These are phyloP conservation scores for Pterocarpus macrocarpus DNA, from an alignment of 306 rosid species.

Conservation along the genomic window DNA sequence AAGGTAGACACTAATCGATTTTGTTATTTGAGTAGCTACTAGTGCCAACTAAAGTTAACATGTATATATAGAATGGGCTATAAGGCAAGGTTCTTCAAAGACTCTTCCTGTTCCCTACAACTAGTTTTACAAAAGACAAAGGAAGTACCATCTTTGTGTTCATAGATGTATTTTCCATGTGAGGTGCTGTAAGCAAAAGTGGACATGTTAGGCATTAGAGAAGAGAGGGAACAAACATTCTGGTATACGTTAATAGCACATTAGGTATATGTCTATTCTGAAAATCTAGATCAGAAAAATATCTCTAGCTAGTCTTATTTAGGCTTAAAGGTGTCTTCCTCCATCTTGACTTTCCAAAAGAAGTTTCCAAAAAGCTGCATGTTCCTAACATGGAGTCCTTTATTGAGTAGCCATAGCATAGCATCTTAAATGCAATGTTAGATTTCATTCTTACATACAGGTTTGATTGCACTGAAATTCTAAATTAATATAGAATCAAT, in stretches of 20 bases:
- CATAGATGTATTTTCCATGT: conserved; percentile 47
- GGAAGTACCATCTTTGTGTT: neutral
- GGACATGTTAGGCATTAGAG: conserved; percentile 55
- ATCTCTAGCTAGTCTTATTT: conserved; percentile 8
- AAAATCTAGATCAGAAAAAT: conserved; percentile 15
- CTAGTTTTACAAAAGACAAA: too few relatives aligned
- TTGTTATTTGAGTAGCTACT: neutral
- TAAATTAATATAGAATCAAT: neutral
- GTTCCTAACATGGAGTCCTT: neutral
- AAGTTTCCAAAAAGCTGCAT: neutral
- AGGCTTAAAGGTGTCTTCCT: neutral
- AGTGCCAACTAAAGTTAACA: too few relatives aligned
- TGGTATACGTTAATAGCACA: conserved; percentile 53
- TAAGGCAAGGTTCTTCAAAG: too few relatives aligned
- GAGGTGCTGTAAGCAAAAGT: conserved; percentile 50
- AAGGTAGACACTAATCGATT: neutral
- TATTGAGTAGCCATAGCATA: neutral
- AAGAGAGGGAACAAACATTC: conserved; percentile 54
- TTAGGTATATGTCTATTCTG: conserved; percentile 59
- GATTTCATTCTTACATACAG: neutral
- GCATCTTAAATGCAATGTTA: neutral
- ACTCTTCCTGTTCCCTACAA: too few relatives aligned
- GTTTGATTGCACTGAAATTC: neutral
- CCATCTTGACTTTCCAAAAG: neutral
- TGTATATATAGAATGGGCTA: too few relatives aligned